Evolutionary conservation across 176 grass and related monocot species (phyloP).

Genomic region (Cenchrus purpureus): DNA sequence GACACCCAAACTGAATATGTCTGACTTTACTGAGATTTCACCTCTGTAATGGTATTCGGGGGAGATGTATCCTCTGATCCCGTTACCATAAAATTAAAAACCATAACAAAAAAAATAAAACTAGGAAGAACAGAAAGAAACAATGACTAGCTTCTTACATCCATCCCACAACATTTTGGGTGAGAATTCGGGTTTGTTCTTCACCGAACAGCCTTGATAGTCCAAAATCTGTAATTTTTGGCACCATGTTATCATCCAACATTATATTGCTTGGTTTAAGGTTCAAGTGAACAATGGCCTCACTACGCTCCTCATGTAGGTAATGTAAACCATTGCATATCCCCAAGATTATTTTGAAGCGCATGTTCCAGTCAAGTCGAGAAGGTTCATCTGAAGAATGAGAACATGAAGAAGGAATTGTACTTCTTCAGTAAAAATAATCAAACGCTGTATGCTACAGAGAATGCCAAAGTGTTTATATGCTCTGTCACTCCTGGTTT

Average conservation of each 20-base stretch:
- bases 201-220: slow-evolving; percentile 40
- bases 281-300: slow-evolving; percentile 35
- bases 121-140: not conserved
- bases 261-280: slow-evolving; percentile 46
- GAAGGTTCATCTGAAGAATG: slow-evolving; percentile 30
- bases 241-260: not conserved
- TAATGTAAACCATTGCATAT: slow-evolving; percentile 41
- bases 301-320: slow-evolving; percentile 26
- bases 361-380: slow-evolving; percentile 24
- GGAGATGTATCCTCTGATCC: slow-evolving; percentile 40
- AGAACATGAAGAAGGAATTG: not conserved
- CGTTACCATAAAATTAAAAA: not conserved
- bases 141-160: slow-evolving; percentile 13
- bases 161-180: slow-evolving; percentile 40
- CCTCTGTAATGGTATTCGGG: slow-evolving; percentile 44
- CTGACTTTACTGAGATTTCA: slow-evolving; percentile 42
- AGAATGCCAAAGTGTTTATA: no score
- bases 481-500: no score
- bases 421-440: not conserved
- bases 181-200: slow-evolving; percentile 30
- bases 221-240: slow-evolving; percentile 34
- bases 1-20: slow-evolving; percentile 47
- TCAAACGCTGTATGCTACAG: not conserved
- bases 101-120: not conserved
- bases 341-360: slow-evolving; percentile 39